Evolutionary conservation across 106 monocot species (phyloP).

Genomic region (Chionographis japonica): DNA sequence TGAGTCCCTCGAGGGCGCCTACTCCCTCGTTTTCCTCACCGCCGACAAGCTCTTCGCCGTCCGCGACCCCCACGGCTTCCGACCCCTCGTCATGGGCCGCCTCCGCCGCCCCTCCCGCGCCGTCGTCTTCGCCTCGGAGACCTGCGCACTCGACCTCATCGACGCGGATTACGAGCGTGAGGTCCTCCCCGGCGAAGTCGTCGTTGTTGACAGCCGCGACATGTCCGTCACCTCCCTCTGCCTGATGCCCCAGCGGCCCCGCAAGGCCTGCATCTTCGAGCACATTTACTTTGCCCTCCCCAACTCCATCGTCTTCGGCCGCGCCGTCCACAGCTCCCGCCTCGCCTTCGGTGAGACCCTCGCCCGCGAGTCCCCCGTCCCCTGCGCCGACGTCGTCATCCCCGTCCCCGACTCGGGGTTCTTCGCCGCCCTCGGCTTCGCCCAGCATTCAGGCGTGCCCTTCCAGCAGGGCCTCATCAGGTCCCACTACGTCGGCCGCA

Average conservation of each 20-base stretch:
- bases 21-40: slow-evolving; percentile 53
- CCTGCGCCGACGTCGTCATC: slow-evolving; percentile 72
- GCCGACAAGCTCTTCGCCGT: slow-evolving; percentile 58
- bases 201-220: slow-evolving; percentile 14
- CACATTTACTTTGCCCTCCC: slow-evolving; percentile 94
- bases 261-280: slow-evolving; percentile 87
- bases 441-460: slow-evolving; percentile 49
- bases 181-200: slow-evolving; percentile 35
- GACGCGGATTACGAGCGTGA: slow-evolving; percentile 53
- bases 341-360: slow-evolving; percentile 55
- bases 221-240: slow-evolving; percentile 41
- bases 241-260: slow-evolving; percentile 43
- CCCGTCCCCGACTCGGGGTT: slow-evolving; percentile 94
- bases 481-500: slow-evolving; percentile 84
- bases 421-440: slow-evolving; percentile 78
- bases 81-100: slow-evolving; percentile 77
- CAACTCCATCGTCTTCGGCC: slow-evolving; percentile 76
- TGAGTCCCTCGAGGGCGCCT: slow-evolving; percentile 51
- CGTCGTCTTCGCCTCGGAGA: slow-evolving; percentile 65
- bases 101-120: slow-evolving; percentile 30
- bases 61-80: slow-evolving; percentile 78
- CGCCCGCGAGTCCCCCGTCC: slow-evolving; percentile 63
- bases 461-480: slow-evolving; percentile 86
- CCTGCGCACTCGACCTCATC: slow-evolving; percentile 60
- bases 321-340: slow-evolving; percentile 47